A percentile compares a stretch with the other conserved stretches of the same genome.
Conservation (phyloP, 495 filamentous ascomycete species). For the Penicillium flavigenum region DNA sequence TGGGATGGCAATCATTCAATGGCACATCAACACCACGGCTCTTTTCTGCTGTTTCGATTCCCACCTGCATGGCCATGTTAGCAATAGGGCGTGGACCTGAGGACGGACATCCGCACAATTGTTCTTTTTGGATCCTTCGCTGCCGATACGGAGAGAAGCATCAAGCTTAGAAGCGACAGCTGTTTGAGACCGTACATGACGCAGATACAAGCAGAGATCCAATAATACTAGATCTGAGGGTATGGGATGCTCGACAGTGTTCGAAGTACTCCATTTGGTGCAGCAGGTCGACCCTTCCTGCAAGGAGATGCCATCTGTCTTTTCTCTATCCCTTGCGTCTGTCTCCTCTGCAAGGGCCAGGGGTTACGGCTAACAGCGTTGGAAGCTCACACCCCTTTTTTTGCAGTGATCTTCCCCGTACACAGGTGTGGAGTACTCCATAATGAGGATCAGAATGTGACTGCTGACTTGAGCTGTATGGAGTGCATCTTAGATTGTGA, state of each 20-base stretch:
- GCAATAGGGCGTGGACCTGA: not conserved
- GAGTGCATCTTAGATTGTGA: not conserved
- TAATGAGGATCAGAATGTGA: not conserved
- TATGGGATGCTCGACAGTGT: not conserved
- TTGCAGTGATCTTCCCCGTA: not conserved
- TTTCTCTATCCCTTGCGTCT: conserved; percentile 14
- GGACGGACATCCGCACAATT: conserved; percentile 9
- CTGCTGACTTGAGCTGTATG: not conserved
- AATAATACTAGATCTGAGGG: not conserved
- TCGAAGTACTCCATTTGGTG: no score
- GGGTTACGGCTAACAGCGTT: not conserved
- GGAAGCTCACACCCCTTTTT: not conserved
- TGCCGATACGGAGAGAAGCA: conserved; percentile 25
- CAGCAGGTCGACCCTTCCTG: not conserved
- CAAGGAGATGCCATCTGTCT: conserved; percentile 5
- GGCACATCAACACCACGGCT: conserved; percentile 24
- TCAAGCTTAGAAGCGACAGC: conserved; percentile 25
- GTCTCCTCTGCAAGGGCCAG: conserved; percentile 1
- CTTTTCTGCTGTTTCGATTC: conserved; percentile 24
- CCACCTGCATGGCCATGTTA: conserved; percentile 20
- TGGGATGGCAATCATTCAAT: conserved; percentile 27
- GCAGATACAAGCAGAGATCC: not conserved
- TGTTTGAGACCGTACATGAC: conserved; percentile 30
- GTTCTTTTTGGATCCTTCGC: conserved; percentile 18
- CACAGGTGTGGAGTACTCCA: not conserved